Percentiles rank a stretch among this genome's conserved stretches.
Evolutionary conservation across 2,329 filamentous ascomycete species (phyloP).

Genomic region (Mycogone perniciosa): DNA sequence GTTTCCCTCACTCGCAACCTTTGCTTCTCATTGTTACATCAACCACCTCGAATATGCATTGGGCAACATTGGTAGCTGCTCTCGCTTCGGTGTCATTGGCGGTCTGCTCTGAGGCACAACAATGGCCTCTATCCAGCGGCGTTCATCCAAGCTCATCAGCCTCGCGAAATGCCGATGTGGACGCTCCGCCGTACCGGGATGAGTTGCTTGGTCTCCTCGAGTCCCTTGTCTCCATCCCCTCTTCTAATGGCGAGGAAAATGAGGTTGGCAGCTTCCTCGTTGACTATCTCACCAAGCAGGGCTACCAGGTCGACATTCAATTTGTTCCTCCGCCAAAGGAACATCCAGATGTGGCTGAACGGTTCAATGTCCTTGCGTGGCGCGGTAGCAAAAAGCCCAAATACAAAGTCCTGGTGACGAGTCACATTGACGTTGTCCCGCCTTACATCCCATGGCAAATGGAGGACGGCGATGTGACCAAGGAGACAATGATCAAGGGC

Average conservation of each 20-base stretch:
- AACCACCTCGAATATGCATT: constrained; percentile 5
- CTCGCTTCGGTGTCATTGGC: constrained; percentile 11
- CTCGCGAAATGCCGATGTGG: constrained; percentile 1
- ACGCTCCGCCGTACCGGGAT: constrained; percentile 33
- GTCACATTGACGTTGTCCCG: constrained; percentile 76
- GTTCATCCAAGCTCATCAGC: background rate
- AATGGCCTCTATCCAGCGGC: constrained; percentile 4
- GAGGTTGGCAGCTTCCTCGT: constrained; percentile 63
- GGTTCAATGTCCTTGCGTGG: constrained; percentile 73
- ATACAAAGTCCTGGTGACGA: constrained; percentile 61
- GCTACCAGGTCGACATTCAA: constrained; percentile 40
- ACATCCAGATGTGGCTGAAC: constrained; percentile 21
- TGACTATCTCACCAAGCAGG: constrained; percentile 50
- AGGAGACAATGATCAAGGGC: constrained; percentile 55
- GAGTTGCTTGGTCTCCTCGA: constrained; percentile 66
- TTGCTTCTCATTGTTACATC: background rate
- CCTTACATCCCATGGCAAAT: constrained; percentile 65
- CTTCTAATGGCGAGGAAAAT: constrained; percentile 63
- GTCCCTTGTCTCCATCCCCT: constrained; percentile 66
- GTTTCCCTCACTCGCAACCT: background rate
- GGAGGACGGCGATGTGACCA: constrained; percentile 37
- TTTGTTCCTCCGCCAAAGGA: constrained; percentile 29
- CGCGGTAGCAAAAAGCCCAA: constrained; percentile 39
- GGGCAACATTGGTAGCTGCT: constrained; percentile 5
- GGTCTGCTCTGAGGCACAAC: constrained; percentile 10